phyloP scores from a whole-genome alignment of 2,329 filamentous ascomycete species.

The Fusarium burgessii region DNA sequence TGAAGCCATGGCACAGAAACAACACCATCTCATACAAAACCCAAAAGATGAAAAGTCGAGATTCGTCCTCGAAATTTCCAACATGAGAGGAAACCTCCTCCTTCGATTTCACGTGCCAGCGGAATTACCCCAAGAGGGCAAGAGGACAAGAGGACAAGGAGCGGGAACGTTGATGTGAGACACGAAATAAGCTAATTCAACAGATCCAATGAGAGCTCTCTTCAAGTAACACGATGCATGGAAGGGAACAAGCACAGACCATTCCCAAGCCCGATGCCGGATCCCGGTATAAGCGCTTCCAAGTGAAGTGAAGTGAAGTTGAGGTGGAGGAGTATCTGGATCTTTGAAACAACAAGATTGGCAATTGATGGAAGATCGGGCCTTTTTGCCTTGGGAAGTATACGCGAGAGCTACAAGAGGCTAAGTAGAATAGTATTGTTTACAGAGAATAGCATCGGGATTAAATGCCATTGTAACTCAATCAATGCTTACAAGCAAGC shows the following conservation, averaged over 20 bases:
- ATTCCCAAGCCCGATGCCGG: constrained; percentile 37
- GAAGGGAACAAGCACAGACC: constrained; percentile 8
- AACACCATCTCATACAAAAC: background rate
- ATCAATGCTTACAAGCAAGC: background rate
- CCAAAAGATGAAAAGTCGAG: constrained; percentile 33
- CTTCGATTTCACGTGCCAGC: constrained; percentile 34
- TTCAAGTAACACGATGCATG: constrained; percentile 13
- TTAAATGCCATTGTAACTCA: background rate
- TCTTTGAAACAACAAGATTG: background rate
- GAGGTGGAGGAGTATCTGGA: background rate
- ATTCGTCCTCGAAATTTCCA: constrained; percentile 11
- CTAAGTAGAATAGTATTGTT: background rate
- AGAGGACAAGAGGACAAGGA: constrained; percentile 2
- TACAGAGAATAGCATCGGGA: background rate
- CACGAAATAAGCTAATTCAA: constrained; percentile 30
- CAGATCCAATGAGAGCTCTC: constrained; percentile 18
- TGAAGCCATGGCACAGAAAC: background rate
- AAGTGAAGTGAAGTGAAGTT: background rate
- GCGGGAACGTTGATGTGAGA: constrained; percentile 24
- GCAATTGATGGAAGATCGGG: background rate
- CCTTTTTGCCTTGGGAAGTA: constrained; percentile 18
- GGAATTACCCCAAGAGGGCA: constrained; percentile 10
- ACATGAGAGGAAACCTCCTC: constrained; percentile 21
- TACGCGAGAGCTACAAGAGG: constrained; percentile 2
- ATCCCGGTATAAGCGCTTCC: constrained; percentile 29